phyloP scores from a whole-genome alignment of 129 eudicot genomes.

The Helichrysum umbraculigerum region DNA sequence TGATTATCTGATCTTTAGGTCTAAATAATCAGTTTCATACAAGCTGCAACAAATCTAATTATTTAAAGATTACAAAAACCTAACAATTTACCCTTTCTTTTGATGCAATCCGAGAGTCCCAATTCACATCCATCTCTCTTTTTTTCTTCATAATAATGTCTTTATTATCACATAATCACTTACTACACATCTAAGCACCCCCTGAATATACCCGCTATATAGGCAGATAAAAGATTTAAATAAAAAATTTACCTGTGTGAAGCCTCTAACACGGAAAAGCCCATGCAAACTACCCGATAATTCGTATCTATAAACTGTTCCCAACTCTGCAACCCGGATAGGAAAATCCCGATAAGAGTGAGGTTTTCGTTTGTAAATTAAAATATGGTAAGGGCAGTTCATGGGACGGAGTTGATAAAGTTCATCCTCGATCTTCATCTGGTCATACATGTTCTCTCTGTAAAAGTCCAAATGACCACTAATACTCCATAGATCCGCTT shows the following conservation, averaged over 20 bases:
- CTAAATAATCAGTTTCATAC: neutral
- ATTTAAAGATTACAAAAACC: neutral
- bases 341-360: constrained; percentile 97
- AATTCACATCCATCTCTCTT: neutral
- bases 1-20: neutral
- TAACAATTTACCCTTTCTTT: neutral
- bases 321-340: constrained; percentile 93
- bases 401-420: constrained; percentile 97
- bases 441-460: constrained; percentile 94
- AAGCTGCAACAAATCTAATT: neutral
- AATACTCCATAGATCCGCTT: constrained; percentile 92
- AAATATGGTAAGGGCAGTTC: constrained; percentile 97
- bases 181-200: neutral
- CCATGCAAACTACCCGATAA: constrained; percentile 93
- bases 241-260: constrained; percentile 65
- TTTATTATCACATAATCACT: neutral
- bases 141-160: neutral
- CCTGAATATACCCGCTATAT: neutral
- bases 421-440: constrained; percentile 94
- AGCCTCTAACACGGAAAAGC: constrained; percentile 96
- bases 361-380: constrained; percentile 73
- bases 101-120: neutral
- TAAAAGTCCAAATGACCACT: constrained; percentile 98
- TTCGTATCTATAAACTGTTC: constrained; percentile 96
- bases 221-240: neutral